Evolutionary conservation across 2,329 filamentous ascomycete genomes (phyloP), one percentile per base, ranked within the genome.

Genomic region (Didymella pomorum): DNA sequence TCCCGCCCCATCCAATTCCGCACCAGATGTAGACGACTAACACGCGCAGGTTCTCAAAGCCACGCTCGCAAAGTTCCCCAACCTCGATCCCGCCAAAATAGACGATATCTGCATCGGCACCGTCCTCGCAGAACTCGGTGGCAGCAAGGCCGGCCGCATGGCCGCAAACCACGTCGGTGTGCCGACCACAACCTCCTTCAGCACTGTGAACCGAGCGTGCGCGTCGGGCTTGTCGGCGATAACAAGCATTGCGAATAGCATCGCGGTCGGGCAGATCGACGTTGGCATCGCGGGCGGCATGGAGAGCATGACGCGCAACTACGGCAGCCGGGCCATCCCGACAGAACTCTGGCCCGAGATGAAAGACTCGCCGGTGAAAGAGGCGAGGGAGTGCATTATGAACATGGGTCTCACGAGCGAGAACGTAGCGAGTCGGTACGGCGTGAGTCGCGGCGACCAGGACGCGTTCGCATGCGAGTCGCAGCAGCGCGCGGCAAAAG

Each of bases 271-370:
- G 1, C 84, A 86, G 67, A 89, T 94, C 50, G 85, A 88, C 61
- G 82, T 83, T 0, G 93, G 92, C 59, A 87, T 97, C 61, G 93
- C 88, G 10, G 93, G 91, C 2, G 93, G 93, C 28, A 97, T 96
- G 91, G 93, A 97, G 84, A 94, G 90, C 79, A 97, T 97, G 93
- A 96, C 92, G 63, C 81, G 89, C 65, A 97, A 97, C 79, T 97
- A 97, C 78, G 93, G 89, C 50, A 87, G 82, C 25, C 82, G 87
- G 56, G 93, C 93, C n/a, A 95, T 97, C 42, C 93, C 93, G 0
- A 88, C 87, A 0, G 86, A 92, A 63, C 78, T 92, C 11, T 97
- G 92, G 92, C 87, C 89, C 0, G 87, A 85, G 50, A 79, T 97
- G 60, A 86, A 81, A 68, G 84, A 89, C 1, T 87, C 84, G 3